phyloP scores from a whole-genome alignment of 2,329 filamentous ascomycete species.

The Paecilomyces sp. region DNA sequence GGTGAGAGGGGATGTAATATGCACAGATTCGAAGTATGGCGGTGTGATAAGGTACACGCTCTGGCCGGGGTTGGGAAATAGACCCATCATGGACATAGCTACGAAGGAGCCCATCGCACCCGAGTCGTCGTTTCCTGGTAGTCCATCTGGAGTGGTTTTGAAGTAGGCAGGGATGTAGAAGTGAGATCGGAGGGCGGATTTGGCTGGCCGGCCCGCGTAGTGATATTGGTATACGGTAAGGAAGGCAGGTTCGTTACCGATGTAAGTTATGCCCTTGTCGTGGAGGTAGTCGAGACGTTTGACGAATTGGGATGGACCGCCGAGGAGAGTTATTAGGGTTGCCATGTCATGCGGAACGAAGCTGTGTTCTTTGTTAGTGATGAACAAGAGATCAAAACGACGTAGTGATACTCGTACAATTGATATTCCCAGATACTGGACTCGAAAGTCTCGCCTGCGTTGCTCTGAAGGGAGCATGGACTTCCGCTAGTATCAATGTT shows the following conservation, averaged over 20 bases:
- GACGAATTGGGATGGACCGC: constrained; percentile 48
- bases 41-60: constrained; percentile 59
- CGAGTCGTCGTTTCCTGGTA: constrained; percentile 60
- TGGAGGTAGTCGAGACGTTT: constrained; percentile 55
- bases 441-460: constrained; percentile 23
- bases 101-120: constrained; percentile 60
- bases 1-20: constrained; percentile 48
- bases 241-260: constrained; percentile 55
- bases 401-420: constrained; percentile 36
- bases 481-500: constrained; percentile 43
- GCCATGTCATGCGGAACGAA: constrained; percentile 44
- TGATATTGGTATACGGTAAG: constrained; percentile 58
- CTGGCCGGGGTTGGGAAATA: constrained; percentile 59
- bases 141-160: constrained; percentile 45
- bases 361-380: constrained; percentile 32
- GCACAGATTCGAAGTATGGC: constrained; percentile 54
- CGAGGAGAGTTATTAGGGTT: constrained; percentile 47
- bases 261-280: constrained; percentile 53
- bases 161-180: constrained; percentile 56
- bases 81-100: constrained; percentile 56
- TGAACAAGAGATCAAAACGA: constrained; percentile 10
- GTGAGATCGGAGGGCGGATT: constrained; percentile 42
- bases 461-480: constrained; percentile 22
- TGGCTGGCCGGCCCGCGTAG: constrained; percentile 53
- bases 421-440: constrained; percentile 26